Percentiles rank a stretch among this genome's conserved stretches.
phyloP scores from a whole-genome alignment of 164 flowering plant genomes.

The Amborella trichopoda region DNA sequence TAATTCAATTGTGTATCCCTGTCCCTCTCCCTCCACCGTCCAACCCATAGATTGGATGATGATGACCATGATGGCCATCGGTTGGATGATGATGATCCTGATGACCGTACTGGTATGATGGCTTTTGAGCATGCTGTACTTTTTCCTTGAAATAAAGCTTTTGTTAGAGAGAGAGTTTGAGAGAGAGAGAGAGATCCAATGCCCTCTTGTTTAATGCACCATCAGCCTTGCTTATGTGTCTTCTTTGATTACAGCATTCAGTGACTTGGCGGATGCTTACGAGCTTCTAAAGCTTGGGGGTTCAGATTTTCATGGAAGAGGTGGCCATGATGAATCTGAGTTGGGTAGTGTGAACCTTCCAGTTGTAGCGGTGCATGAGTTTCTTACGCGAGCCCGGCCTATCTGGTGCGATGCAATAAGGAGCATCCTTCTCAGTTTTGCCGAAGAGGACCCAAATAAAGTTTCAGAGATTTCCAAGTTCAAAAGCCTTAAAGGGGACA shows the following conservation, averaged over 20 bases:
- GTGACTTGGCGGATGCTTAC: conserved; percentile 65
- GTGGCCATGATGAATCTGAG: conserved; percentile 59
- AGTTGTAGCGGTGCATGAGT: conserved; percentile 37
- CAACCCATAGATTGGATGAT: too few species aligned
- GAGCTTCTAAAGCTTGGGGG: conserved; percentile 87
- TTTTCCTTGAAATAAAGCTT: too few species aligned
- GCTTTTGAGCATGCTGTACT: too few species aligned
- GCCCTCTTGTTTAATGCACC: not conserved
- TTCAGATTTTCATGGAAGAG: conserved; percentile 85
- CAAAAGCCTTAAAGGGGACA: conserved; percentile 21
- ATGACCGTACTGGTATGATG: too few species aligned
- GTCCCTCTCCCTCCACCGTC: too few species aligned
- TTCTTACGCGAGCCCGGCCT: conserved; percentile 73
- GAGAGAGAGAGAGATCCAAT: not conserved
- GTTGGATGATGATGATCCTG: too few species aligned
- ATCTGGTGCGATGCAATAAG: conserved; percentile 64
- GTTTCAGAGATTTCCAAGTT: conserved; percentile 33
- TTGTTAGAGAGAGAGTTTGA: not conserved
- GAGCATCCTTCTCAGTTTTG: conserved; percentile 32
- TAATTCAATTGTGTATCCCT: too few species aligned
- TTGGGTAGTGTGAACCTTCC: conserved; percentile 84
- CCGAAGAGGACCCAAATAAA: conserved; percentile 49
- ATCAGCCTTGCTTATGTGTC: not conserved
- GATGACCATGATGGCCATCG: too few species aligned
- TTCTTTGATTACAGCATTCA: conserved; percentile 27